Conservation (phyloP, 345 rosid species). For the Viola odorata region DNA sequence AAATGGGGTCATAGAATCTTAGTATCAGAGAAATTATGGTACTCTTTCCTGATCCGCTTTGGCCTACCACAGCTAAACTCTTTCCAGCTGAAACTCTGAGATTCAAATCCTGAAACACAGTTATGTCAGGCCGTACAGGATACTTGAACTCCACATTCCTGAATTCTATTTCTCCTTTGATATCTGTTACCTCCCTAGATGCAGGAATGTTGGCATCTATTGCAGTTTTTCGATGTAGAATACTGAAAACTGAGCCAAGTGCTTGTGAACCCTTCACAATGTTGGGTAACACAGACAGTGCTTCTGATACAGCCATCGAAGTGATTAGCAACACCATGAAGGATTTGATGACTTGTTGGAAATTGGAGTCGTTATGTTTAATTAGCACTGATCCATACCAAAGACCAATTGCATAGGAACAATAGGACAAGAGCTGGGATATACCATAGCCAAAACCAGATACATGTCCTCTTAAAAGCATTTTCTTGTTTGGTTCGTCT, state of each 20-base stretch:
- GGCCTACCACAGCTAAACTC: slow-evolving; percentile 74
- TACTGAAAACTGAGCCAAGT: slow-evolving; percentile 57
- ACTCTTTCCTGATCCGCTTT: slow-evolving; percentile 86
- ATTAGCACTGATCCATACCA: slow-evolving; percentile 77
- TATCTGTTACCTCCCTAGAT: slow-evolving; percentile 31
- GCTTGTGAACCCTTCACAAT: slow-evolving; percentile 87
- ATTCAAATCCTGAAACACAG: slow-evolving; percentile 44
- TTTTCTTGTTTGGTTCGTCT: slow-evolving; percentile 50
- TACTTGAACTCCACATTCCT: slow-evolving; percentile 56
- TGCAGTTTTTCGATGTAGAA: slow-evolving; percentile 48
- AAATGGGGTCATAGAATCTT: slow-evolving; percentile 67
- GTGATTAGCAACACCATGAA: slow-evolving; percentile 69
- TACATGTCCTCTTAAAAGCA: slow-evolving; percentile 59
- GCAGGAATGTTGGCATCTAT: slow-evolving; percentile 40
- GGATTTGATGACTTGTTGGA: slow-evolving; percentile 50
- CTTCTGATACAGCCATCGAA: slow-evolving; percentile 60
- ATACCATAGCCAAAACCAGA: slow-evolving; percentile 73
- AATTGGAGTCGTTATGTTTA: slow-evolving; percentile 40
- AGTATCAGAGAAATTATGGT: slow-evolving; percentile 57
- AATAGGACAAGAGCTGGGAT: slow-evolving; percentile 50
- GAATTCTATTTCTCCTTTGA: slow-evolving; percentile 58
- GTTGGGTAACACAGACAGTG: slow-evolving; percentile 81
- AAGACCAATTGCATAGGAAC: slow-evolving; percentile 80
- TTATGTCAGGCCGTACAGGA: slow-evolving; percentile 57
- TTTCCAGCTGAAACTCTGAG: slow-evolving; percentile 48